phyloP scores from a whole-genome alignment of 257 asterid species.

The Solanum piurae region DNA sequence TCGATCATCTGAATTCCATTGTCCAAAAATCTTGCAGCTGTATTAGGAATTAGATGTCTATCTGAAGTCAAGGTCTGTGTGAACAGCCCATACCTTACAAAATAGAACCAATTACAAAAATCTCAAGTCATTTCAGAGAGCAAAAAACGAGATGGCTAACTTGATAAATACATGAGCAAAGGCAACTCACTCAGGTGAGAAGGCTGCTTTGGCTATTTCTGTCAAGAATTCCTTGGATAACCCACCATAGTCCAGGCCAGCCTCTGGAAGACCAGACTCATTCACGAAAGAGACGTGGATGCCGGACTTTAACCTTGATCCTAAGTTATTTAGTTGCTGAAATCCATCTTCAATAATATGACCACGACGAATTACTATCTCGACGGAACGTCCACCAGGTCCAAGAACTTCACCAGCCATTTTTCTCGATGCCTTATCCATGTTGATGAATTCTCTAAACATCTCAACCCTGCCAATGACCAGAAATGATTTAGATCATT shows the following conservation, averaged over 20 bases:
- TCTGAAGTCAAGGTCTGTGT: slow-evolving; percentile 82
- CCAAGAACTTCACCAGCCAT: slow-evolving; percentile 70
- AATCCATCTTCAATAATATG: slow-evolving; percentile 91
- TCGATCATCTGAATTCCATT: slow-evolving; percentile 82
- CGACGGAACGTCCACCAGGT: slow-evolving; percentile 65
- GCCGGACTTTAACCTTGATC: slow-evolving; percentile 70
- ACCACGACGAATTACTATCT: slow-evolving; percentile 76
- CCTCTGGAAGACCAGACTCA: slow-evolving; percentile 95
- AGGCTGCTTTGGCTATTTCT: slow-evolving; percentile 73
- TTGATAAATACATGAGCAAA: not conserved
- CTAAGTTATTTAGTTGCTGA: slow-evolving; percentile 71
- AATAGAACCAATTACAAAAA: not conserved
- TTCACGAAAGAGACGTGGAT: slow-evolving; percentile 86
- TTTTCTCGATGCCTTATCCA: slow-evolving; percentile 82
- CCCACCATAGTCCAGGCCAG: slow-evolving; percentile 98
- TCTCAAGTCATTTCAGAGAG: slow-evolving; percentile 8
- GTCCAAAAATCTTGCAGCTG: slow-evolving; percentile 76
- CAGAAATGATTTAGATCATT: not conserved
- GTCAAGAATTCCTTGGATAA: slow-evolving; percentile 93
- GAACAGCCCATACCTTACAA: slow-evolving; percentile 76
- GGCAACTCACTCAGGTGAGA: slow-evolving; percentile 73
- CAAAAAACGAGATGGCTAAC: not conserved
- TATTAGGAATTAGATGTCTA: slow-evolving; percentile 73
- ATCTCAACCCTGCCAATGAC: slow-evolving; percentile 63
- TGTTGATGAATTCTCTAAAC: slow-evolving; percentile 89